A percentile compares a stretch with the other conserved stretches of the same genome.
Conservation (phyloP, 2,329 filamentous ascomycete genomes). For the Herpotrichia juniperi region DNA sequence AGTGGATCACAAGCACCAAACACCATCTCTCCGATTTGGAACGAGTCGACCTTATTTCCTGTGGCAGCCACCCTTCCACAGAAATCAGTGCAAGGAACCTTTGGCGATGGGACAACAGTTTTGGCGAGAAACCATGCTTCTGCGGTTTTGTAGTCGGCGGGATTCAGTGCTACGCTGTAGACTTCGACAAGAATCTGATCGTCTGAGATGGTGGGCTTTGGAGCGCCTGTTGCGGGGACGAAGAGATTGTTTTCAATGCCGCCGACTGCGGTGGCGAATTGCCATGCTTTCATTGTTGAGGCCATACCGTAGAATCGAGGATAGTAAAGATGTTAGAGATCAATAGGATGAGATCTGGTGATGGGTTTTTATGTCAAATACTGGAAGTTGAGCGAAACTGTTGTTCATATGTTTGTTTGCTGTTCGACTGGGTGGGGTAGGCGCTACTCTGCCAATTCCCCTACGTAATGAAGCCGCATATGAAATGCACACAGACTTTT, state of each 20-base stretch:
- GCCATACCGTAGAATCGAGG: background rate
- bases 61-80: slow-evolving; percentile 55
- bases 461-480: too few relatives aligned
- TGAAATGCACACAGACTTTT: too few relatives aligned
- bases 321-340: background rate
- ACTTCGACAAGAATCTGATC: slow-evolving; percentile 63
- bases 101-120: slow-evolving; percentile 46
- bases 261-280: slow-evolving; percentile 54
- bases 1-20: slow-evolving; percentile 42
- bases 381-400: background rate
- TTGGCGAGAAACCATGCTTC: slow-evolving; percentile 56
- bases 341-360: background rate
- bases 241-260: slow-evolving; percentile 62
- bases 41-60: slow-evolving; percentile 27
- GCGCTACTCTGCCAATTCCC: background rate
- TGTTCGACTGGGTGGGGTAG: background rate
- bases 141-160: slow-evolving; percentile 68
- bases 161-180: slow-evolving; percentile 62
- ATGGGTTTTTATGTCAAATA: background rate
- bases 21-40: slow-evolving; percentile 47
- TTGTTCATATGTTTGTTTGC: background rate
- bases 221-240: slow-evolving; percentile 51
- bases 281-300: slow-evolving; percentile 63
- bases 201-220: slow-evolving; percentile 45
- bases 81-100: slow-evolving; percentile 58